phyloP scores from a whole-genome alignment of 805 yeast species.

The Metschnikowia hibisci region DNA sequence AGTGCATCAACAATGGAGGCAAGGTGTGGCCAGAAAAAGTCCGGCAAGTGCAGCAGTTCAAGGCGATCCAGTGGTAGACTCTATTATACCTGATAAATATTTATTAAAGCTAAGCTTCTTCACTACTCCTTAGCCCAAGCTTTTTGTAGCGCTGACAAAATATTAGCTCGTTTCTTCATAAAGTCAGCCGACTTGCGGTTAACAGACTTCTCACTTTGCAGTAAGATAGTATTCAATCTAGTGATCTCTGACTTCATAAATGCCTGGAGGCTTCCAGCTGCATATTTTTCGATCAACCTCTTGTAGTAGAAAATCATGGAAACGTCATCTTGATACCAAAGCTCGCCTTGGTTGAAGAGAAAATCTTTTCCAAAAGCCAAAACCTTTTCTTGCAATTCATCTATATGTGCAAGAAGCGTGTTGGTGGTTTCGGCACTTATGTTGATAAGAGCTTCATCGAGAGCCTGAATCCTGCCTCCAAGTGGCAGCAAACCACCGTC shows the following conservation, averaged over 20 bases:
- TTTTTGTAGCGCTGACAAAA: constrained; percentile 27
- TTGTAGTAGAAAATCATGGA: constrained; percentile 43
- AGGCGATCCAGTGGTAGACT: constrained; percentile 49
- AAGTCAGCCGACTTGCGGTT: constrained; percentile 45
- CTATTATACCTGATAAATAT: neutral
- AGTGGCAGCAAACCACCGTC: constrained; percentile 29
- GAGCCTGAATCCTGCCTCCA: constrained; percentile 29
- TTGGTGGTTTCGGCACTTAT: constrained; percentile 6
- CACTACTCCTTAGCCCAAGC: constrained; percentile 2
- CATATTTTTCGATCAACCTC: constrained; percentile 42
- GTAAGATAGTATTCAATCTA: constrained; percentile 44
- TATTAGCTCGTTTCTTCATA: constrained; percentile 49
- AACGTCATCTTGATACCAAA: constrained; percentile 18
- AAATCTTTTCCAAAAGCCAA: constrained; percentile 10
- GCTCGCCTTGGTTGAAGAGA: constrained; percentile 11
- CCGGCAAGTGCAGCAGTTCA: constrained; percentile 54
- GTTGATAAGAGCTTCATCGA: constrained; percentile 17
- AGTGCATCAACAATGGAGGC: constrained; percentile 65
- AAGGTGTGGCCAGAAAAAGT: constrained; percentile 69
- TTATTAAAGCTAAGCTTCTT: neutral
- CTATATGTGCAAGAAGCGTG: constrained; percentile 6
- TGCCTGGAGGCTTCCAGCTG: constrained; percentile 42
- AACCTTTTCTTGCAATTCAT: constrained; percentile 13
- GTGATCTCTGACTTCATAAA: constrained; percentile 20
- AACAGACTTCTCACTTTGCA: constrained; percentile 31